Evolutionary conservation across 2,329 filamentous ascomycete species (phyloP), one percentile per base, ranked within the genome.

Genomic region (Aspergillus udagawae): DNA sequence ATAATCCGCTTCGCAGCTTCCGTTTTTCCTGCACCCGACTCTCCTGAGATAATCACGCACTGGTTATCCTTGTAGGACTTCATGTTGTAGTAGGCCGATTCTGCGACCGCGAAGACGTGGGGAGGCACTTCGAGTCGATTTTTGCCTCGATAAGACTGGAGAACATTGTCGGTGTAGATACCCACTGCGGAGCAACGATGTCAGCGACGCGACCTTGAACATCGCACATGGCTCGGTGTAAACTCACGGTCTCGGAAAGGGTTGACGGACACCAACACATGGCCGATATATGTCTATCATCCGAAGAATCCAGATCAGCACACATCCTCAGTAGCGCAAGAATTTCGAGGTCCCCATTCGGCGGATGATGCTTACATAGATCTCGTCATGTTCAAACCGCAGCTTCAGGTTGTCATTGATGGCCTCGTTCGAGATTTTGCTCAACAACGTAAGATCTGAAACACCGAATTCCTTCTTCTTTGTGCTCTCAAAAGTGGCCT

Each of bases 381-480:
- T 99, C 79, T 99, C 93, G 75, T 84, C 88, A 82, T 93, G 92
- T 73, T 97, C 91, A 77, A 99, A 99, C 61, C 94, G 87, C 81
- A 97, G 95, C 83, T 97, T 96, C 75, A 99, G 75, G 75, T 99
- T 99, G 57, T 97, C 94, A 79, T 99, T 99, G 82, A 99, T 99
- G 60, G 93, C 92, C 76, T 99, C 94, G 76, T 99, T 97, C 65
- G 92, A 96, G 64, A 99, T 95, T 77, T 97, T 97, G 82, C 92
- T 97, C 72, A 99, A 89, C 69, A 99, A 82, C 3, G 94, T 99
- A 73, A 99, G 83, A 82, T 99, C 94, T 55, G 94, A 97, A 54
- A 99, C 94, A 65, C 94, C 94, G 67, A 99, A 94, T 77, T 99
- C 92, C 84, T 96, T 97, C 87, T 97, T 99, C 84, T 97, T 97